Evolutionary conservation across 1,284 basidiomycete genomes (phyloP).

Genomic region (Malassezia furfur): DNA sequence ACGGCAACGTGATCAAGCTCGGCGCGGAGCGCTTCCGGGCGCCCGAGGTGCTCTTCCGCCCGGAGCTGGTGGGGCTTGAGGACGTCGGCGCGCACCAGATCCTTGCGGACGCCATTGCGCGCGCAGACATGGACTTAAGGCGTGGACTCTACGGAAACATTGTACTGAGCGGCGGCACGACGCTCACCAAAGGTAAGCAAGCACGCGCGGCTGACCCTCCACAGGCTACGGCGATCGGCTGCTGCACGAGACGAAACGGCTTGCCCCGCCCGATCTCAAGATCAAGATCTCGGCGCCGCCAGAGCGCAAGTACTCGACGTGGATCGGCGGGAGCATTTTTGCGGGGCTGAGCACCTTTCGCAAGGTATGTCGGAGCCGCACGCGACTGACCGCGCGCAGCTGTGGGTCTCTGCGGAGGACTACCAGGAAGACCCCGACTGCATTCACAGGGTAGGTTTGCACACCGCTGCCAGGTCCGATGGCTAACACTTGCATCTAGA

Average conservation of each 20-base stretch:
- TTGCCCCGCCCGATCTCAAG: constrained; percentile 93
- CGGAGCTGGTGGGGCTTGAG: constrained; percentile 89
- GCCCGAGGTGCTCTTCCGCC: constrained; percentile 95
- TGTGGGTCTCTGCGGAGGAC: constrained; percentile 82
- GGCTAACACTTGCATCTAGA: background rate
- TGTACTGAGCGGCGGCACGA: constrained; percentile 91
- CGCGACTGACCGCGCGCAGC: constrained; percentile 7
- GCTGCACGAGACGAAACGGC: constrained; percentile 86
- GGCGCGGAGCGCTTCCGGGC: constrained; percentile 91
- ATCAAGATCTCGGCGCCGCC: constrained; percentile 99
- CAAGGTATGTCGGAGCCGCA: constrained; percentile 57
- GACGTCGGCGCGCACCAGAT: constrained; percentile 96
- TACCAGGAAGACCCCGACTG: constrained; percentile 98
- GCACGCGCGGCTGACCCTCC: no score
- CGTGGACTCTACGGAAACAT: constrained; percentile 94
- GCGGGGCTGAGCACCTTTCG: constrained; percentile 95
- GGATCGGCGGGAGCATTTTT: constrained; percentile 78
- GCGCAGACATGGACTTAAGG: constrained; percentile 67
- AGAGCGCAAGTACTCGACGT: constrained; percentile 98
- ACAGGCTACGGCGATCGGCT: constrained; percentile 76
- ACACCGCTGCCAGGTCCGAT: no score
- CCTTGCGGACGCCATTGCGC: constrained; percentile 50
- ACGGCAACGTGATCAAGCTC: constrained; percentile 87
- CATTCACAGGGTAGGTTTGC: constrained; percentile 62
- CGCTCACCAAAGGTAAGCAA: constrained; percentile 50